Evolutionary conservation across 371 early-diverging fungal species (phyloP).

Genomic region (Parasitella parasitica): DNA sequence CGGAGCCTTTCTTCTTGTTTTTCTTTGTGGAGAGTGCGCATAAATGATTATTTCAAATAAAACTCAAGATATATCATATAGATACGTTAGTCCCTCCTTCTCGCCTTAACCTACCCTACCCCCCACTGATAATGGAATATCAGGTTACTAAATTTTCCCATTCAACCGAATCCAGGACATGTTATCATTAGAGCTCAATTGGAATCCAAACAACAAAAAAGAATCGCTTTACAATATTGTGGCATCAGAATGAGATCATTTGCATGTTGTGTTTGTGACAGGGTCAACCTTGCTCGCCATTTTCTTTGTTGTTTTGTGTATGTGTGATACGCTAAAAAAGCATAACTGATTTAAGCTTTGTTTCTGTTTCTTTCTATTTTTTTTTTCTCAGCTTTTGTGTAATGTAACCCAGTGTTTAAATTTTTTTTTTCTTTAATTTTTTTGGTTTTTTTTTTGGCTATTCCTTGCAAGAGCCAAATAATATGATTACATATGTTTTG

Average conservation of each 20-base stretch:
- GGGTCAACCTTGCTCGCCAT: constrained; percentile 25
- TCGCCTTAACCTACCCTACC: neutral
- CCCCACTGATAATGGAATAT: neutral
- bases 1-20: neutral
- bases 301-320: too few species aligned
- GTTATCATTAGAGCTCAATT: neutral
- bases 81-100: neutral
- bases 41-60: neutral
- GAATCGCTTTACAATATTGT: neutral
- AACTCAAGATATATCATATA: neutral
- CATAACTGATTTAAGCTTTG: neutral
- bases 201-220: neutral
- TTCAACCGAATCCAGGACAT: constrained; percentile 18
- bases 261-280: constrained; percentile 30
- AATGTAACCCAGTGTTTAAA: too few species aligned
- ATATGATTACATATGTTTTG: too few species aligned
- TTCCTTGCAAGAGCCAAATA: neutral
- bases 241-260: constrained; percentile 24
- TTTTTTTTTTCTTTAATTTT: neutral
- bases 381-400: neutral
- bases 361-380: neutral
- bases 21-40: neutral
- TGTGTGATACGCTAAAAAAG: neutral
- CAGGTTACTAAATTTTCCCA: constrained; percentile 11
- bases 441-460: neutral